These are phyloP conservation scores for Domatiomyces catenatus DNA, from an alignment of 2,329 filamentous ascomycete species.

Conservation along the genomic window DNA sequence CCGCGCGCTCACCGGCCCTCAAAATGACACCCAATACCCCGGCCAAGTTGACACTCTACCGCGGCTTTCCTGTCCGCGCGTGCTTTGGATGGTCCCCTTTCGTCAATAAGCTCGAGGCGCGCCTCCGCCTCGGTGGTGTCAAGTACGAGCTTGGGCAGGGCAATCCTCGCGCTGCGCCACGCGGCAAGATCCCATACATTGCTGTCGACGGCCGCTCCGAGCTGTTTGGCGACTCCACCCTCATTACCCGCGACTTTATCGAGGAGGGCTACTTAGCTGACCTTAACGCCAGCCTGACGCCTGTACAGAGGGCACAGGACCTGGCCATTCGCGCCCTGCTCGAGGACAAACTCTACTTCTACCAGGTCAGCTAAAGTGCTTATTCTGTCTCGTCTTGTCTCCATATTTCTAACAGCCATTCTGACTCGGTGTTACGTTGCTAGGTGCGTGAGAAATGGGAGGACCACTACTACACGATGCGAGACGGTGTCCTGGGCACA, in stretches of 20 bases:
- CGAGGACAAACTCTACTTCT: conserved; percentile 48
- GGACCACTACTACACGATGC: too few relatives aligned
- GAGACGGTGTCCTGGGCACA: conserved; percentile 5
- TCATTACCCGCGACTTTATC: conserved; percentile 38
- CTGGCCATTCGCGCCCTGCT: conserved; percentile 39
- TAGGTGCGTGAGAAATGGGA: too few relatives aligned
- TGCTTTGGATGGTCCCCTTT: conserved; percentile 46
- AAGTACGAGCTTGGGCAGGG: conserved; percentile 34
- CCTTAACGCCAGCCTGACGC: conserved; percentile 32
- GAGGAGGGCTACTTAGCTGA: conserved; percentile 30
- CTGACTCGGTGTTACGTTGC: not conserved
- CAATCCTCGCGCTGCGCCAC: conserved; percentile 32
- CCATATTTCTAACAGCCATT: not conserved
- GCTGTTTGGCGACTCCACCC: conserved; percentile 36
- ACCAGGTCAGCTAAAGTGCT: conserved; percentile 25
- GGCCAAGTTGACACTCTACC: conserved; percentile 31
- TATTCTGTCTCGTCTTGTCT: too few relatives aligned
- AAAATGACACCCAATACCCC: conserved; percentile 4
- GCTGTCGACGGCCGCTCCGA: conserved; percentile 18
- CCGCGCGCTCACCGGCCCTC: not conserved
- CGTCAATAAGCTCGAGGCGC: conserved; percentile 46
- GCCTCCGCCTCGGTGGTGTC: conserved; percentile 39
- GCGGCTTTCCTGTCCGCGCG: conserved; percentile 31
- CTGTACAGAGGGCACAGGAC: conserved; percentile 32
- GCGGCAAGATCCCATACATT: conserved; percentile 47